Evolutionary conservation across 306 rosid genomes (phyloP).

Genomic region (Trifolium pratense): DNA sequence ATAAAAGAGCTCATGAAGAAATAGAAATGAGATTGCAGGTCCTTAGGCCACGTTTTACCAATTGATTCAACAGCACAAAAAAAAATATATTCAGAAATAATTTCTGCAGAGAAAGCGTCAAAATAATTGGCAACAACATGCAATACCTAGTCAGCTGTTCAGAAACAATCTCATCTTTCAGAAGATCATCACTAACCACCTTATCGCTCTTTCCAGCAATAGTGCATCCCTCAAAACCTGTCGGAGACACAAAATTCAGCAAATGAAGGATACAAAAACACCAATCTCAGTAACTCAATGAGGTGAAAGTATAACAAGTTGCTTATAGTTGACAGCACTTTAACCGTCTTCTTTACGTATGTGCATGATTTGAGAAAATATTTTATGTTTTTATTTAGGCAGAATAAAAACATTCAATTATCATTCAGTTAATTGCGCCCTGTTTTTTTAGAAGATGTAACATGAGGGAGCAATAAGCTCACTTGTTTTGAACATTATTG

Average conservation of each 20-base stretch:
- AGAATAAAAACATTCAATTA: no score
- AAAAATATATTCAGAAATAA: conserved; percentile 9
- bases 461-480: no score
- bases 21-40: conserved; percentile 23
- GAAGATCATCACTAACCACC: conserved; percentile 54
- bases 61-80: conserved; percentile 17
- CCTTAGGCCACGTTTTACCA: conserved; percentile 4
- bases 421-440: no score
- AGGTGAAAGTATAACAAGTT: conserved; percentile 20
- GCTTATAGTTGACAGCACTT: conserved; percentile 5
- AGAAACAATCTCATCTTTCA: conserved; percentile 86
- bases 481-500: no score
- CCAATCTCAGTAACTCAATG: neutral
- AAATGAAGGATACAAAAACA: conserved; percentile 17
- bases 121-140: conserved; percentile 26
- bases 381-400: no score
- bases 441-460: no score
- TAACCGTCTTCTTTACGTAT: conserved; percentile 14
- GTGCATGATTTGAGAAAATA: no score
- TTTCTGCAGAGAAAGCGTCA: conserved; percentile 1
- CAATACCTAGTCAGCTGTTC: conserved; percentile 89
- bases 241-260: conserved; percentile 43
- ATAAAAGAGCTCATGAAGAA: conserved; percentile 6
- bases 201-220: conserved; percentile 47
- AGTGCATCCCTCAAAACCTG: conserved; percentile 44